phyloP scores from a whole-genome alignment of 2,329 filamentous ascomycete genomes.

The Sporothrix mexicana region DNA sequence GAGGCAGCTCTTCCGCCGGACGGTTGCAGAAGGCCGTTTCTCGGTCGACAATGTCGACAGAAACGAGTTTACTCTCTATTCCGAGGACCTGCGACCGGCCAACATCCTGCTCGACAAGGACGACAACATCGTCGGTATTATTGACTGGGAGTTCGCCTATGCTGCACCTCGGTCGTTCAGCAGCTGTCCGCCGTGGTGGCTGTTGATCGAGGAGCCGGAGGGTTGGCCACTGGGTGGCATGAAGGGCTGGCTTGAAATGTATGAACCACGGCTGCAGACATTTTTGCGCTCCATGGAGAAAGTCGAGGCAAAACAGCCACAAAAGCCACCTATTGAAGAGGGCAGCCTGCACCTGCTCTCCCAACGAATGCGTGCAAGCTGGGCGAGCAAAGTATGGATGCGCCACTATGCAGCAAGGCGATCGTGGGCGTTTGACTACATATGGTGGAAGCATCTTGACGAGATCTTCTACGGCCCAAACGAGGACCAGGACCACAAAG shows the following conservation, averaged over 20 bases:
- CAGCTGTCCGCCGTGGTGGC: constrained; percentile 46
- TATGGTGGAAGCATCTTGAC: constrained; percentile 42
- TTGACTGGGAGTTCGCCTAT: constrained; percentile 52
- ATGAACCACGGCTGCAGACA: constrained; percentile 44
- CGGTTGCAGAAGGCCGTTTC: constrained; percentile 42
- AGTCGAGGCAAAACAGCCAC: background rate
- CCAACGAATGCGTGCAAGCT: constrained; percentile 41
- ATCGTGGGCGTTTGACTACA: constrained; percentile 42
- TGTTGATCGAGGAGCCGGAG: constrained; percentile 44
- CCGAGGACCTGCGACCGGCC: constrained; percentile 45
- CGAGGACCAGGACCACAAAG: constrained; percentile 42
- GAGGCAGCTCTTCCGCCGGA: constrained; percentile 49
- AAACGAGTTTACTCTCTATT: constrained; percentile 40
- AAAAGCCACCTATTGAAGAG: no score
- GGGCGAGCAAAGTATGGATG: constrained; percentile 41
- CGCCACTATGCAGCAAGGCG: constrained; percentile 41
- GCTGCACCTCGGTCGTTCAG: constrained; percentile 43
- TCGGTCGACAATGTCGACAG: constrained; percentile 34
- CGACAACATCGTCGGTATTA: constrained; percentile 43
- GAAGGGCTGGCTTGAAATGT: constrained; percentile 43
- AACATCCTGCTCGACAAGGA: constrained; percentile 43
- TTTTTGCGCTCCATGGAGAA: constrained; percentile 44
- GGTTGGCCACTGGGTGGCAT: constrained; percentile 45
- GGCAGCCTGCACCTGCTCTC: no score
- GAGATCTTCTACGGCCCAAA: constrained; percentile 39